A percentile compares a stretch with the other conserved stretches of the same genome.
These are phyloP conservation scores for Eucalyptus pauciflora DNA, from an alignment of 345 rosid genomes.

Conservation along the genomic window DNA sequence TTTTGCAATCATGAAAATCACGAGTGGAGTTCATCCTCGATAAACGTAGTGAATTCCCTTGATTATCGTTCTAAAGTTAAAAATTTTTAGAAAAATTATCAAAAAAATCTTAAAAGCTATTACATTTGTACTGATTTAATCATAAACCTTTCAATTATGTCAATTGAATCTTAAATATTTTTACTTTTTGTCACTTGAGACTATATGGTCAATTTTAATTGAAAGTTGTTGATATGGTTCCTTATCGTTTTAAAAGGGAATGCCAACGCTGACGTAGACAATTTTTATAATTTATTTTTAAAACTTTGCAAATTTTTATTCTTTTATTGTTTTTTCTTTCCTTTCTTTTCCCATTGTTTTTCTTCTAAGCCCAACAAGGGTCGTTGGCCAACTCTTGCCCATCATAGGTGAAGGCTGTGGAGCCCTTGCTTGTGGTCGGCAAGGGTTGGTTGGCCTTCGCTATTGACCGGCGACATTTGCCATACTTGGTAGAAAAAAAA, in stretches of 20 bases:
- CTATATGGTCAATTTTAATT: accelerated
- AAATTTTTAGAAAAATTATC: background rate
- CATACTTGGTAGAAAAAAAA: no score
- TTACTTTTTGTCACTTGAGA: no score
- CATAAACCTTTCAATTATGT: accelerated
- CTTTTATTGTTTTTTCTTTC: no score
- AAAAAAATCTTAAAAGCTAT: no score
- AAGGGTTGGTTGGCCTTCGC: background rate
- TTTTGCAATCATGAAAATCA: background rate
- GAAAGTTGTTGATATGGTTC: accelerated
- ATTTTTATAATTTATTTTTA: no score
- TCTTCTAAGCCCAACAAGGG: background rate
- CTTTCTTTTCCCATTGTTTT: accelerated
- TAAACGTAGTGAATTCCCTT: background rate
- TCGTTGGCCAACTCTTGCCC: background rate
- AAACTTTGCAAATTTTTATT: no score
- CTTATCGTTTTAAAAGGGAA: accelerated
- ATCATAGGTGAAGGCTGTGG: background rate
- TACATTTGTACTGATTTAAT: no score
- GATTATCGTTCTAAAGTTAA: background rate
- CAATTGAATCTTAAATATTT: accelerated
- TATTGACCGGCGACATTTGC: accelerated
- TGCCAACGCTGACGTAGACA: accelerated
- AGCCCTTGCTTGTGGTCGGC: accelerated
- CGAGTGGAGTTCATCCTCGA: background rate